Evolutionary conservation across 192 early-diverging fungal species (phyloP).

Genomic region (Coemansia aciculifera): DNA sequence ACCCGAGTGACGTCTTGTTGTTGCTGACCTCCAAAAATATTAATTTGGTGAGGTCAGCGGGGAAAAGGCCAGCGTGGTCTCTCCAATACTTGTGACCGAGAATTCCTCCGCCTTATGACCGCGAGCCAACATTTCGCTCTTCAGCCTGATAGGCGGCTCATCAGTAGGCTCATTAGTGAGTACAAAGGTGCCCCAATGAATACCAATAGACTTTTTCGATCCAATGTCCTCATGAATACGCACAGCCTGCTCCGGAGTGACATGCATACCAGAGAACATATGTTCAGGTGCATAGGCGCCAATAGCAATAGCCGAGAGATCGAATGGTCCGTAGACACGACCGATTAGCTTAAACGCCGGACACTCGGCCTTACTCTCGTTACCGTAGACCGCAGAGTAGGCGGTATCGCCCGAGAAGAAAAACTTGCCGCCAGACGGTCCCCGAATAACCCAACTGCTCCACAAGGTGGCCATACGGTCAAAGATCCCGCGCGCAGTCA

Average conservation of each 20-base stretch:
- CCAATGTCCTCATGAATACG: slow-evolving; percentile 73
- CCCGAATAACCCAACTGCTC: slow-evolving; percentile 68
- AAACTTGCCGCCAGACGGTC: slow-evolving; percentile 39
- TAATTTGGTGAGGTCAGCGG: background rate
- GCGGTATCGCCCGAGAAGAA: slow-evolving; percentile 71
- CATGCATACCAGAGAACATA: slow-evolving; percentile 71
- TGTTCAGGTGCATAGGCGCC: slow-evolving; percentile 79
- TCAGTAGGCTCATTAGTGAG: slow-evolving; percentile 69
- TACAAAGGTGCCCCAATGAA: slow-evolving; percentile 87
- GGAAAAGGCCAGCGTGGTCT: slow-evolving; percentile 26
- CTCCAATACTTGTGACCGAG: slow-evolving; percentile 53
- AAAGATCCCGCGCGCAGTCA: slow-evolving; percentile 56
- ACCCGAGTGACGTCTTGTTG: background rate
- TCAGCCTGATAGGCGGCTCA: slow-evolving; percentile 64
- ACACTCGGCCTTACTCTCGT: slow-evolving; percentile 63
- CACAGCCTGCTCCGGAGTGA: slow-evolving; percentile 78
- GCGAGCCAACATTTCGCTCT: background rate
- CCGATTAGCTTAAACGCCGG: slow-evolving; percentile 86
- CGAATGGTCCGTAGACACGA: slow-evolving; percentile 67
- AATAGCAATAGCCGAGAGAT: slow-evolving; percentile 78
- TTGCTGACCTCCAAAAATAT: background rate
- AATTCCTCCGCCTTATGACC: background rate
- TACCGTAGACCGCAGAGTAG: slow-evolving; percentile 65
- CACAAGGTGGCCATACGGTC: slow-evolving; percentile 79
- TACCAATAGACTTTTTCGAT: slow-evolving; percentile 66